Conservation (phyloP, 2,329 filamentous ascomycete species). For the Truncatella angustata region DNA sequence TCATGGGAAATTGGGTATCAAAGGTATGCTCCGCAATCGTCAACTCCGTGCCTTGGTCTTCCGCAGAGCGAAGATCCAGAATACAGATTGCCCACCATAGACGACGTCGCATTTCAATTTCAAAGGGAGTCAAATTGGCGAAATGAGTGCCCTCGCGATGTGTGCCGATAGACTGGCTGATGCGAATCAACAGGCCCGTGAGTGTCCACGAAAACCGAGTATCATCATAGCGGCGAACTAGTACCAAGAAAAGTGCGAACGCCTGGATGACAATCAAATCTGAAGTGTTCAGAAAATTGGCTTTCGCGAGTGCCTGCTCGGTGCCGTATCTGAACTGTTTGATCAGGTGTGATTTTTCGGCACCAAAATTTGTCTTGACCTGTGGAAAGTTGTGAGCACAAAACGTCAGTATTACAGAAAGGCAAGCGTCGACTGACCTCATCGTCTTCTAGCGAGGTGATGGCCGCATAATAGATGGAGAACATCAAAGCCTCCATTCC, state of each 20-base stretch:
- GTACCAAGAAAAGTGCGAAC: constrained; percentile 56
- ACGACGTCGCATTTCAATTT: constrained; percentile 61
- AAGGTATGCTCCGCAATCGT: constrained; percentile 43
- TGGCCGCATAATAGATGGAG: constrained; percentile 57
- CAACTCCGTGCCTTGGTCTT: constrained; percentile 55
- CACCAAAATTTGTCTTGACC: constrained; percentile 50
- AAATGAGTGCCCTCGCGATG: constrained; percentile 56
- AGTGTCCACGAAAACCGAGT: constrained; percentile 61
- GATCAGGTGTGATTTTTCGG: constrained; percentile 42
- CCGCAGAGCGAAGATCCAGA: constrained; percentile 58
- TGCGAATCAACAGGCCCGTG: constrained; percentile 58
- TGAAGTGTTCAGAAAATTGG: constrained; percentile 58
- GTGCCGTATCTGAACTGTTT: constrained; percentile 52
- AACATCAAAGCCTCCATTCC: constrained; percentile 63
- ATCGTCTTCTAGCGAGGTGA: constrained; percentile 58
- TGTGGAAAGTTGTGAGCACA: constrained; percentile 25
- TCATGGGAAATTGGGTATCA: constrained; percentile 54
- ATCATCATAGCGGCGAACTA: constrained; percentile 50
- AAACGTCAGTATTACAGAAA: background rate
- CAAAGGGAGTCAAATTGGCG: constrained; percentile 54
- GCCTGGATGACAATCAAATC: constrained; percentile 62
- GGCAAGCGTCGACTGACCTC: constrained; percentile 46
- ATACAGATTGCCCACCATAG: constrained; percentile 62
- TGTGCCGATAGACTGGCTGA: constrained; percentile 52
- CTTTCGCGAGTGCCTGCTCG: constrained; percentile 60